Conservation (phyloP, 805 yeast species). For the Candida namnaoensis region DNA sequence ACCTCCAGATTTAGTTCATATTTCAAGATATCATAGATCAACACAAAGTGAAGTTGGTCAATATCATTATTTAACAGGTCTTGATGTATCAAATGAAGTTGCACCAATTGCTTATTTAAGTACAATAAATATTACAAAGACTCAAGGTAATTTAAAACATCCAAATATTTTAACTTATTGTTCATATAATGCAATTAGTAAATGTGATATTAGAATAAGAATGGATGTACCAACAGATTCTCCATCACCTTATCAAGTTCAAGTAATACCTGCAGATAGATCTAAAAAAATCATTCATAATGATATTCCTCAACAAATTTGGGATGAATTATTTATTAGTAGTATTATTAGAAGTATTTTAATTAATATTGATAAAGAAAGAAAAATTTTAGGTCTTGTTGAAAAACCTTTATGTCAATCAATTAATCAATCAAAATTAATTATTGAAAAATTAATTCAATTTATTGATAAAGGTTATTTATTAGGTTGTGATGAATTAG, state of each 20-base stretch:
- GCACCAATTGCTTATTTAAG: conserved; percentile 41
- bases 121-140: conserved; percentile 21
- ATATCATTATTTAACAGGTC: conserved; percentile 38
- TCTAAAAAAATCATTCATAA: conserved; percentile 19
- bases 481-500: conserved; percentile 56
- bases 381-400: conserved; percentile 51
- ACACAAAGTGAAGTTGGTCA: conserved; percentile 36
- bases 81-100: conserved; percentile 33
- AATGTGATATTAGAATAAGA: conserved; percentile 65
- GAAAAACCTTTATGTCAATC: conserved; percentile 31
- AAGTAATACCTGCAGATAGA: conserved; percentile 25
- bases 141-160: conserved; percentile 12
- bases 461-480: conserved; percentile 37
- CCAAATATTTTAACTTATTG: conserved; percentile 41
- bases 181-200: conserved; percentile 60
- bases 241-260: conserved; percentile 21
- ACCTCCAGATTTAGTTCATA: conserved; percentile 63
- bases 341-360: conserved; percentile 44
- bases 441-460: conserved; percentile 7
- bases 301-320: conserved; percentile 28
- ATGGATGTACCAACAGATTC: conserved; percentile 43
- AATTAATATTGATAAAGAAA: conserved; percentile 43
- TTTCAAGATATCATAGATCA: conserved; percentile 22
- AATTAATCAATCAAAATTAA: conserved; percentile 2
- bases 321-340: conserved; percentile 59